Base-by-base conservation (phyloP, 2,329 filamentous ascomycete genomes). In the Elsinoe batatas region DNA sequence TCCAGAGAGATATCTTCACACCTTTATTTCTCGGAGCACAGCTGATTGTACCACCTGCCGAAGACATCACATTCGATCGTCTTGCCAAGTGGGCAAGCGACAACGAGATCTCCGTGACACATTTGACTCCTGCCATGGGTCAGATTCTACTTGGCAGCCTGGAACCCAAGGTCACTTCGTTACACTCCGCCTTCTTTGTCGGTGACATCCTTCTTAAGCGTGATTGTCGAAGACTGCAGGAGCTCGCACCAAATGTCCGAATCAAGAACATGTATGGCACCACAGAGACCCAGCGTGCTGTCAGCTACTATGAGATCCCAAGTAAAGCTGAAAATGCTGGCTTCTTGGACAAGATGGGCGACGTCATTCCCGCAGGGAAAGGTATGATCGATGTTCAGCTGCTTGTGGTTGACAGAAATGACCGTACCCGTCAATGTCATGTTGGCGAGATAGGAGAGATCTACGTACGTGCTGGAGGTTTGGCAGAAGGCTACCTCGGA, bases 121-220 rank as follows among this genome's bases (percentile, higher is more conserved):
- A 97, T 70, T 73, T 97, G 37, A 98, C 93, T 1, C 93, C 93
- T 8, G 93, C 93, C 57, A 96, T 97, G 91, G 91, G 91, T 56
- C 88, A 96, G 64, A 93, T 97, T 59, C 74, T 97, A 1, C 84
- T 91, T n/a, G 91, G 90, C 42, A 83, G 88, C 0, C 71, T 87
- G 61, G 94, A 96, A 64, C 85, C 88, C 1, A 69, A 69, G 59
- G 62, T 70, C 33, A 59, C 60, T 4, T 76, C 79, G 11, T 76
- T 97, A n/a, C 78, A 85, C 57, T 77, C 82, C 57, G 89, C 84
- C 15, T 91, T 97, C 76, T 97, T 91, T 60, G 91, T 97, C 1
- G 93, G 93, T 32, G 91, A 97, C 65, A 76, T 96, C 33, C 71
- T 97, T 47, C 94, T 89, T 60, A 95, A 84, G 66, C 79, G 83